These are phyloP conservation scores for Cornus controversa DNA, from an alignment of 148 eudicot species.

Conservation along the genomic window DNA sequence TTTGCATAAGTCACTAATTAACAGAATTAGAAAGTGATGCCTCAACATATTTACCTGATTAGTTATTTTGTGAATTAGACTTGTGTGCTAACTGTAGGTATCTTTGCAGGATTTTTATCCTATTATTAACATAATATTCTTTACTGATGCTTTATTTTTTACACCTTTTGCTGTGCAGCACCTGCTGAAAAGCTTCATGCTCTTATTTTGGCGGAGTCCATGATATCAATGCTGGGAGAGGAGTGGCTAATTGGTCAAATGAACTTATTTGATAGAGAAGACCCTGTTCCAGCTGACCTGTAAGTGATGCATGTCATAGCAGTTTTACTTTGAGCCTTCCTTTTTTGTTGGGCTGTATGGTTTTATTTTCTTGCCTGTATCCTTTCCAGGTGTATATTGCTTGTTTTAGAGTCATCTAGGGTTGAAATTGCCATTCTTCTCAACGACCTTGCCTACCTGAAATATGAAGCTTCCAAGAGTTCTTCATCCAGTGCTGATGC, in stretches of 20 bases:
- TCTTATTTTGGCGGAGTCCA: constrained; percentile 71
- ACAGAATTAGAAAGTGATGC: not conserved
- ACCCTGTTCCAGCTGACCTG: constrained; percentile 67
- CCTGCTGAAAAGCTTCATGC: constrained; percentile 82
- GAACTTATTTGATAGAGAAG: constrained; percentile 39
- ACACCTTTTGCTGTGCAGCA: constrained; percentile 40
- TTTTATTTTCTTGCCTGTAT: constrained; percentile 15
- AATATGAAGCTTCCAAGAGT: constrained; percentile 59
- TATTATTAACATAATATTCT: not conserved
- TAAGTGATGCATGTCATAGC: constrained; percentile 11
- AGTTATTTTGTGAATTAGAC: not conserved
- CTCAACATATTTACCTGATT: not conserved
- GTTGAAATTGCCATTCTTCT: constrained; percentile 87
- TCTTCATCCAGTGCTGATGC: constrained; percentile 48
- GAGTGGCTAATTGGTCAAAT: constrained; percentile 64
- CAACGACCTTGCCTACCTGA: constrained; percentile 79
- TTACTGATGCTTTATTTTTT: too few species aligned
- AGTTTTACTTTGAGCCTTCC: not conserved
- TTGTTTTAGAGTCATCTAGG: constrained; percentile 86
- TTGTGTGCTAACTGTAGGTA: not conserved
- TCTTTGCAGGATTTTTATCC: not conserved
- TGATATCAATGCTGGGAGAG: constrained; percentile 67
- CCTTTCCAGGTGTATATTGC: constrained; percentile 68
- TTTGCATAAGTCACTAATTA: not conserved
- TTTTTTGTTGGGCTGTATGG: constrained; percentile 1